Conservation (phyloP, 768 basidiomycete genomes). For the Coprinopsis strossmayeri region DNA sequence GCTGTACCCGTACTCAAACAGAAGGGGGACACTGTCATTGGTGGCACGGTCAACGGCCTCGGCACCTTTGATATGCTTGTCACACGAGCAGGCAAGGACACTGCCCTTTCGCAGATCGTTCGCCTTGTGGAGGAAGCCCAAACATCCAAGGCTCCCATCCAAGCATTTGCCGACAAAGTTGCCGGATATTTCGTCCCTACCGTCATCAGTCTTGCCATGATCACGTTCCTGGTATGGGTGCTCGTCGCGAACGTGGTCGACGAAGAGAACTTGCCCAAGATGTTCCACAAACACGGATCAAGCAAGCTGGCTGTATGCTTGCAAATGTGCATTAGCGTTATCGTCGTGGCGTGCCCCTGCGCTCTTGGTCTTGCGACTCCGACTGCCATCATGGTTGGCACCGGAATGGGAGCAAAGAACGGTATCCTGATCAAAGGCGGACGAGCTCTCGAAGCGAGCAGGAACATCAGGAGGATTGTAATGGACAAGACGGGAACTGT, state of each 20-base stretch:
- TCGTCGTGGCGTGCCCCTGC: conserved; percentile 98
- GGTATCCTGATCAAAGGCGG: conserved; percentile 99
- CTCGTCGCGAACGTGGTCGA: conserved; percentile 53
- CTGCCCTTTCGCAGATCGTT: conserved; percentile 94
- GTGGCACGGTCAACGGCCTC: conserved; percentile 93
- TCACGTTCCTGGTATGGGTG: conserved; percentile 87
- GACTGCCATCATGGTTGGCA: conserved; percentile 99
- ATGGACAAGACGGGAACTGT: conserved; percentile 98
- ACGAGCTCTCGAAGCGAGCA: conserved; percentile 87
- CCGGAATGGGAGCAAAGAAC: conserved; percentile 93
- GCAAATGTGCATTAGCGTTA: conserved; percentile 95
- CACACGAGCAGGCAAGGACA: conserved; percentile 93
- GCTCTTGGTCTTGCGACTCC: conserved; percentile 95
- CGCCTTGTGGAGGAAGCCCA: conserved; percentile 96
- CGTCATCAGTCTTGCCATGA: conserved; percentile 72
- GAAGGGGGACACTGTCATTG: conserved; percentile 81
- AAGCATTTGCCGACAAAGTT: conserved; percentile 90
- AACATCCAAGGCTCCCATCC: conserved; percentile 96
- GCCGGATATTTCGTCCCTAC: conserved; percentile 94
- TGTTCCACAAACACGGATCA: conserved; percentile 83
- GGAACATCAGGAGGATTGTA: conserved; percentile 71
- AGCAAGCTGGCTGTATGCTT: conserved; percentile 87
- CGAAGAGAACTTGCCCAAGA: conserved; percentile 59
- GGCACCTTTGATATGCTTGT: conserved; percentile 98
- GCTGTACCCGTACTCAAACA: conserved; percentile 84